Conservation (phyloP, 2,329 filamentous ascomycete species). For the Trichoderma sp. region DNA sequence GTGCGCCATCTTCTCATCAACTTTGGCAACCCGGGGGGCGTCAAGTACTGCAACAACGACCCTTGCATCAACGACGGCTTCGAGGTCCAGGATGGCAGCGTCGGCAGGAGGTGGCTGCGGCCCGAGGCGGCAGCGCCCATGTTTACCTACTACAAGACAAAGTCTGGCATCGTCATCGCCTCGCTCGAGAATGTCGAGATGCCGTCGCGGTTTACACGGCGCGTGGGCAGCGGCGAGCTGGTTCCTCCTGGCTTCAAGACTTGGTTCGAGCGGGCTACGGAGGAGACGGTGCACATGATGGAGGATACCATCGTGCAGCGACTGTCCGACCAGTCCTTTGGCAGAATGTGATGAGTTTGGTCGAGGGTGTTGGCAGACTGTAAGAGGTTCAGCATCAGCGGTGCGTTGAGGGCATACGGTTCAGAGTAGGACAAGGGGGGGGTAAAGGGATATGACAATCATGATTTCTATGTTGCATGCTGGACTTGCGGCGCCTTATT, state of each 20-base stretch:
- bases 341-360: neutral
- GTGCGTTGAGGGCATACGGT: neutral
- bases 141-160: constrained; percentile 32
- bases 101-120: constrained; percentile 28
- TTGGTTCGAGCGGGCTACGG: constrained; percentile 28
- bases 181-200: constrained; percentile 25
- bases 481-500: constrained; percentile 10
- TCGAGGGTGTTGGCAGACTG: no score
- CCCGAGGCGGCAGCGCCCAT: constrained; percentile 16
- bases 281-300: constrained; percentile 27
- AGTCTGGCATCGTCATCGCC: constrained; percentile 30
- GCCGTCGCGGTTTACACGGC: constrained; percentile 30
- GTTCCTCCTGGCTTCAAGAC: constrained; percentile 20
- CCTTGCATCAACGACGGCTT: constrained; percentile 32
- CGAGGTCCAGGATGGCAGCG: constrained; percentile 30
- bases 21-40: constrained; percentile 31
- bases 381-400: neutral
- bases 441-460: neutral
- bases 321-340: constrained; percentile 22
- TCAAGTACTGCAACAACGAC: constrained; percentile 32
- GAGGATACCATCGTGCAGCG: constrained; percentile 30
- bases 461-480: constrained; percentile 15
- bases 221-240: constrained; percentile 24
- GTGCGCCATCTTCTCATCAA: constrained; percentile 25
- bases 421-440: neutral